Evolutionary conservation across 179 eudicot genomes (phyloP).

Genomic region (Silene noctiflora): DNA sequence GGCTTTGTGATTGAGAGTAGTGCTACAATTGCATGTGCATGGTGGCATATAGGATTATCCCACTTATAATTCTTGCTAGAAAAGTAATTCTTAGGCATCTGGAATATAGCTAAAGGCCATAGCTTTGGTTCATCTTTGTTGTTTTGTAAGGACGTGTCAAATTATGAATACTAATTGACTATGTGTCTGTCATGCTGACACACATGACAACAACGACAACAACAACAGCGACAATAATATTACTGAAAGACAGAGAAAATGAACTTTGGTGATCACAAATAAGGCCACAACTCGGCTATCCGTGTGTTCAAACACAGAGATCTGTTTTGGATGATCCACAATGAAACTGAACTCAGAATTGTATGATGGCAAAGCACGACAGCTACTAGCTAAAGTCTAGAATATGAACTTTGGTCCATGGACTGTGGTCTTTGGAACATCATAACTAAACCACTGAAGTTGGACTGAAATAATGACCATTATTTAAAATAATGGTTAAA

Average conservation of each 20-base stretch:
- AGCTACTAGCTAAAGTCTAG: not conserved
- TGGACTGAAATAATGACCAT: not conserved
- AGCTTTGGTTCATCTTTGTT: no score
- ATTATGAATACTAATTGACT: not conserved
- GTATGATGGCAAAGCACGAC: no score
- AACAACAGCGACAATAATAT: not conserved
- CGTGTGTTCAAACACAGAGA: no score
- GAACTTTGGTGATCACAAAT: no score
- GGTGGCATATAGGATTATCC: slow-evolving; percentile 3
- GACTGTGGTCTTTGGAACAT: not conserved
- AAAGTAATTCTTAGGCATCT: slow-evolving; percentile 4
- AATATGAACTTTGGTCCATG: not conserved
- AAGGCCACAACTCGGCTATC: no score
- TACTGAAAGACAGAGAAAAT: no score
- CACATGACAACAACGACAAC: not conserved
- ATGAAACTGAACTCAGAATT: no score
- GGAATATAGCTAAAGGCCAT: slow-evolving; percentile 6
- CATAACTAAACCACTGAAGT: not conserved
- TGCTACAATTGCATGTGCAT: not conserved
- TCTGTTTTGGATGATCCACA: no score
- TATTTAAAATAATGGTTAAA: no score
- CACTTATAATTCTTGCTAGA: not conserved
- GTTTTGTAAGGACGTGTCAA: not conserved
- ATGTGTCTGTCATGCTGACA: slow-evolving; percentile 4
- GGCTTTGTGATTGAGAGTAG: not conserved